Percentiles rank a stretch among this genome's conserved stretches.
These are phyloP conservation scores for Rhododendron simsii DNA, from an alignment of 148 eudicot species.

Conservation along the genomic window DNA sequence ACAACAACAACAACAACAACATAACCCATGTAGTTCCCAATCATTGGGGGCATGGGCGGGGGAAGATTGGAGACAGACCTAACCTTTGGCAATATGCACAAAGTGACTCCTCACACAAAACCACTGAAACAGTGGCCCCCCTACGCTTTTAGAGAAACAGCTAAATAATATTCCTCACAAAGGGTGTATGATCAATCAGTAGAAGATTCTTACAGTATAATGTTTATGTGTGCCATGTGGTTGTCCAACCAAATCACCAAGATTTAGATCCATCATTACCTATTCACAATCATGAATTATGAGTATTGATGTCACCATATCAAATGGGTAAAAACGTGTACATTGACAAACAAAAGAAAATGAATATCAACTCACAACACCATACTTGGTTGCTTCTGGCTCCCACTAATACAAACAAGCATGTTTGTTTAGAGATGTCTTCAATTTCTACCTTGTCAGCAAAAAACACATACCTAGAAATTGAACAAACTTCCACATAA, in stretches of 20 bases:
- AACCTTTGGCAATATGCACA: too few species aligned
- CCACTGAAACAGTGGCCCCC: too few species aligned
- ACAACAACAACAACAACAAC: too few species aligned
- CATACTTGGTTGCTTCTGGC: conserved; percentile 57
- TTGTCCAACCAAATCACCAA: conserved; percentile 52
- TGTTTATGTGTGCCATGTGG: conserved; percentile 67
- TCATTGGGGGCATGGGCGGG: too few species aligned
- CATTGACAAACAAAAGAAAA: neutral
- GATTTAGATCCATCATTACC: conserved; percentile 55
- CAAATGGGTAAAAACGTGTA: neutral
- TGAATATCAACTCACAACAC: neutral
- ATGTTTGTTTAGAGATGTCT: conserved; percentile 52
- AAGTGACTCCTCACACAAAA: too few species aligned
- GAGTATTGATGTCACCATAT: neutral
- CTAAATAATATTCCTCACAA: conserved; percentile 1
- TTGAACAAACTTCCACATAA: neutral
- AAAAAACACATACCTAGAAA: conserved; percentile 61
- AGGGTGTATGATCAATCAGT: neutral
- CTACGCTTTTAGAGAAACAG: neutral
- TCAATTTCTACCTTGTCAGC: conserved; percentile 69
- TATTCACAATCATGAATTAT: conserved; percentile 21
- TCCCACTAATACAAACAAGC: conserved; percentile 59
- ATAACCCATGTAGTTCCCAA: too few species aligned
- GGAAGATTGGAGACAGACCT: too few species aligned
- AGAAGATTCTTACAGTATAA: conserved; percentile 36